Conservation (phyloP, 306 rosid species). For the Castanospermum australe region DNA sequence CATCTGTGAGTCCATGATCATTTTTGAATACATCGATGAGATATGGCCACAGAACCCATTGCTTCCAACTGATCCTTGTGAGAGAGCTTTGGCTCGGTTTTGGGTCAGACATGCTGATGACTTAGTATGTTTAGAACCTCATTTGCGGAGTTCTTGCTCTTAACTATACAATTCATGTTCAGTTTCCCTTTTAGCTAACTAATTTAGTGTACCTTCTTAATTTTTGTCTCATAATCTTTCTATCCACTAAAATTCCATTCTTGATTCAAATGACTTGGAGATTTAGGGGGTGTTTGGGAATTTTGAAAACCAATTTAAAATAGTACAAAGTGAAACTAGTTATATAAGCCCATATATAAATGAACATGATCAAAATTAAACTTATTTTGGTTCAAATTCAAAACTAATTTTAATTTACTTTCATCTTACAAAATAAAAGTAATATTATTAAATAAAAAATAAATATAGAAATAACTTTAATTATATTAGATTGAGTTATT, state of each 20-base stretch:
- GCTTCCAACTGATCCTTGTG: slow-evolving; percentile 38
- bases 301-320: no score
- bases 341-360: no score
- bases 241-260: not conserved
- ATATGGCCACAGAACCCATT: slow-evolving; percentile 45
- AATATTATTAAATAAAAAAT: no score
- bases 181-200: not conserved
- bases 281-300: no score
- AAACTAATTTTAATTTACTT: no score
- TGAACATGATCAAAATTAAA: no score
- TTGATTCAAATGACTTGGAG: not conserved
- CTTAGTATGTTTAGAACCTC: slow-evolving; percentile 23
- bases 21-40: slow-evolving; percentile 51
- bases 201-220: not conserved
- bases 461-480: no score
- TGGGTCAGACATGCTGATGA: slow-evolving; percentile 44
- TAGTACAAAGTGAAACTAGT: no score
- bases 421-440: no score
- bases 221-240: not conserved
- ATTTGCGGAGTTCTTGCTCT: not conserved
- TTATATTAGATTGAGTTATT: no score
- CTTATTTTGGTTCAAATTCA: no score
- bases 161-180: not conserved
- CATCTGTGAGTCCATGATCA: slow-evolving; percentile 47
- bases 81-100: slow-evolving; percentile 47